These are phyloP conservation scores for Teratosphaeria pseudoeucalypti DNA, from an alignment of 2,329 filamentous ascomycete species.

Conservation along the genomic window DNA sequence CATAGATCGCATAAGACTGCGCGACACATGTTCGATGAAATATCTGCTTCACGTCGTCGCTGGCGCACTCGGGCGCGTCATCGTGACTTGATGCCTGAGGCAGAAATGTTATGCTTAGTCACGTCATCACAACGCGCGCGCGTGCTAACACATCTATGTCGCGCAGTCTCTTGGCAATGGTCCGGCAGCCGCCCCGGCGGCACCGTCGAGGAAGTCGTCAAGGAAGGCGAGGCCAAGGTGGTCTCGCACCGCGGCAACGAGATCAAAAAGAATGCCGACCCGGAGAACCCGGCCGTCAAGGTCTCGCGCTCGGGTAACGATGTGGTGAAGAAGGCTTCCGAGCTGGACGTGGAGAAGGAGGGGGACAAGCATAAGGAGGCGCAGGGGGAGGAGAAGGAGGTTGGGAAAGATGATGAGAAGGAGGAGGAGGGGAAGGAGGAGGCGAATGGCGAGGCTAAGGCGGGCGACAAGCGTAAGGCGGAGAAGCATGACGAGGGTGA, in stretches of 20 bases:
- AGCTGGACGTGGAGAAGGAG: conserved; percentile 47
- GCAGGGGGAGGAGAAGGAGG: conserved; percentile 16
- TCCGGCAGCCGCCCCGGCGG: conserved; percentile 45
- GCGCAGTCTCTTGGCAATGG: conserved; percentile 54
- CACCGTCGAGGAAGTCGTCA: conserved; percentile 46
- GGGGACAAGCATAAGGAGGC: conserved; percentile 31
- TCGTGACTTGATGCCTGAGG: conserved; percentile 1
- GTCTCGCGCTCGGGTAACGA: conserved; percentile 51
- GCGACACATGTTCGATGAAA: neutral
- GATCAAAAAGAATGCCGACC: conserved; percentile 52
- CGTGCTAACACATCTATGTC: neutral
- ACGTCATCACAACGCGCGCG: conserved; percentile 3
- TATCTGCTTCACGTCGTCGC: neutral
- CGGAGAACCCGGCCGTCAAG: conserved; percentile 51
- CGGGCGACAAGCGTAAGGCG: conserved; percentile 22
- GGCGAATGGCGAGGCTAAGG: conserved; percentile 16
- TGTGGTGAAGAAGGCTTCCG: conserved; percentile 53
- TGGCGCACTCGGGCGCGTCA: neutral
- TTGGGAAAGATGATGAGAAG: conserved; percentile 11
- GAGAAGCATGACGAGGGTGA: conserved; percentile 17
- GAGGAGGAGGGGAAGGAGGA: conserved; percentile 12
- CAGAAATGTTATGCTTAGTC: conserved; percentile 11
- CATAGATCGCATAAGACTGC: neutral
- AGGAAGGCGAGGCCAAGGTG: conserved; percentile 45
- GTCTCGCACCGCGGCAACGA: conserved; percentile 50